Conservation (phyloP, 805 yeast species). For the Sugiyamaella qingdaonensis region DNA sequence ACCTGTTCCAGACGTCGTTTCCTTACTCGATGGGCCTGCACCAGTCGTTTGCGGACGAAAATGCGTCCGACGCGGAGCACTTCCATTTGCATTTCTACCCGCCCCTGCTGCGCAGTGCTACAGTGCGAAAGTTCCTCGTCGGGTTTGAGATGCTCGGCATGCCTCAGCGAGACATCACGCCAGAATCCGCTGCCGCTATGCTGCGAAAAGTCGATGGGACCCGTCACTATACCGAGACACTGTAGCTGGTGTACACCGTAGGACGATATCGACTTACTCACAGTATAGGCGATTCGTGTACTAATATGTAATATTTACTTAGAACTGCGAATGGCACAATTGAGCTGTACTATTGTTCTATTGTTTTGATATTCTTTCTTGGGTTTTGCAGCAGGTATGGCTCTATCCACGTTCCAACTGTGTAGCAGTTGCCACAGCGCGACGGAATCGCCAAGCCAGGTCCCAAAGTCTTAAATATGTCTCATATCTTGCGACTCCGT, state of each 20-base stretch:
- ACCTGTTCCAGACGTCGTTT: conserved; percentile 62
- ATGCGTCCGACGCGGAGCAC: conserved; percentile 41
- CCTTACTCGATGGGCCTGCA: conserved; percentile 82
- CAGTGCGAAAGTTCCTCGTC: conserved; percentile 70
- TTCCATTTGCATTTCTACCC: conserved; percentile 79
- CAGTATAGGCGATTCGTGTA: not conserved
- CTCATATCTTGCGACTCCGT: no score
- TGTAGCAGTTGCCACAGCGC: no score
- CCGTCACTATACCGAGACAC: conserved; percentile 17
- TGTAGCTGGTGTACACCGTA: not conserved
- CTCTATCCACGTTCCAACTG: no score
- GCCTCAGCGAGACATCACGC: conserved; percentile 66
- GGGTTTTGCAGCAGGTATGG: no score
- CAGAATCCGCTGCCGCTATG: conserved; percentile 61
- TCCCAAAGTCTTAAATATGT: no score
- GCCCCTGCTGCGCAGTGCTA: conserved; percentile 68
- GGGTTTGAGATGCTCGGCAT: conserved; percentile 58
- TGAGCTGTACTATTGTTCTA: no score
- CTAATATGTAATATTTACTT: not conserved
- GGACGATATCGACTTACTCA: not conserved
- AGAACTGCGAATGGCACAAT: no score
- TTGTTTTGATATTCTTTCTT: no score
- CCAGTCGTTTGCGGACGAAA: conserved; percentile 58
- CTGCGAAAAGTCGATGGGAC: conserved; percentile 31
- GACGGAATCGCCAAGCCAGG: no score